Conservation (phyloP, 2,329 filamentous ascomycete genomes). For the Simplicillium sp. region DNA sequence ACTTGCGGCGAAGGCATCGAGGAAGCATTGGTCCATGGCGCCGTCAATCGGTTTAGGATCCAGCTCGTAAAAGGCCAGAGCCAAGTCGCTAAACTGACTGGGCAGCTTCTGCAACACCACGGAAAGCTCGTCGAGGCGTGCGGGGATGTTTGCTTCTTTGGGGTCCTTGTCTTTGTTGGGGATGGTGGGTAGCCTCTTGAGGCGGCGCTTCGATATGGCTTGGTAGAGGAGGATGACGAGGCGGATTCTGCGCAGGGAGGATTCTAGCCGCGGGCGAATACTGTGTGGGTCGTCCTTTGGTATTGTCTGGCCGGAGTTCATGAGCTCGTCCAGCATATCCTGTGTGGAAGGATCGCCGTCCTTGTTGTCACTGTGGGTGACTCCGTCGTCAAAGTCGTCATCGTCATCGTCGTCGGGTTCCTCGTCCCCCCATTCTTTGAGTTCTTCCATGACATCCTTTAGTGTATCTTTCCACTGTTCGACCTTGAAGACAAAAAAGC, state of each 20-base stretch:
- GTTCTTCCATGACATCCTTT: constrained; percentile 73
- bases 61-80: constrained; percentile 62
- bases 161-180: constrained; percentile 14
- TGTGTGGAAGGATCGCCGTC: constrained; percentile 33
- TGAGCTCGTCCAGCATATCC: constrained; percentile 57
- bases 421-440: constrained; percentile 81
- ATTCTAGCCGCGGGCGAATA: constrained; percentile 57
- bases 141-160: constrained; percentile 20
- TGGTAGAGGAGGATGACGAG: constrained; percentile 60
- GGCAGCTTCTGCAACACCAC: constrained; percentile 49
- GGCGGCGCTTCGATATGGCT: constrained; percentile 58
- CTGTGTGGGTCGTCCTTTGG: constrained; percentile 53
- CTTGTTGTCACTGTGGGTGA: constrained; percentile 16
- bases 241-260: constrained; percentile 53
- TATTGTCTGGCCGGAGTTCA: constrained; percentile 52
- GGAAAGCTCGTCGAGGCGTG: constrained; percentile 47
- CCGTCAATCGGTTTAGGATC: constrained; percentile 48
- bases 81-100: constrained; percentile 60
- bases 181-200: constrained; percentile 42
- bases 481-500: constrained; percentile 60
- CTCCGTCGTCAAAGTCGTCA: constrained; percentile 34
- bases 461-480: constrained; percentile 67
- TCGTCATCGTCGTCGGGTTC: constrained; percentile 49
- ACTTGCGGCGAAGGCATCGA: constrained; percentile 46
- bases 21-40: constrained; percentile 49